Evolutionary conservation across 495 filamentous ascomycete genomes (phyloP).

Genomic region (Terfezia boudieri): DNA sequence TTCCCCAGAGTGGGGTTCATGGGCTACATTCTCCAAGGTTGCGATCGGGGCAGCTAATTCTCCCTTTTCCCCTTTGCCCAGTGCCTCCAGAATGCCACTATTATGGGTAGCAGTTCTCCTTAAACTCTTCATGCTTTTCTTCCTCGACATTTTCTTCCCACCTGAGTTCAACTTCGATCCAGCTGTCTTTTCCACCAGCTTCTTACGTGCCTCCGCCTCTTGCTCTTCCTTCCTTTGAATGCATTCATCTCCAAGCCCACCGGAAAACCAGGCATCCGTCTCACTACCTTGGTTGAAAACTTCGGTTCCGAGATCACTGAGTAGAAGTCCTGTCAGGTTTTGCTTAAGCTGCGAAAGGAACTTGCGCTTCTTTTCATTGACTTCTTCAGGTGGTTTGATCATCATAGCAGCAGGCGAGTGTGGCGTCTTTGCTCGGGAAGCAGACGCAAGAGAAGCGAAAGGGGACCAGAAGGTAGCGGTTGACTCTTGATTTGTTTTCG

Average conservation of each 20-base stretch:
- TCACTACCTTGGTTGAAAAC: slow-evolving; percentile 75
- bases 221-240: slow-evolving; percentile 53
- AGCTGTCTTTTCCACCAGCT: slow-evolving; percentile 22
- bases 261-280: slow-evolving; percentile 76
- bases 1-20: slow-evolving; percentile 21
- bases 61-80: slow-evolving; percentile 23
- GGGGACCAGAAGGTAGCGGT: slow-evolving; percentile 76
- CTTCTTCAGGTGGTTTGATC: slow-evolving; percentile 13
- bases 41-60: slow-evolving; percentile 26
- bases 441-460: slow-evolving; percentile 42
- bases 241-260: slow-evolving; percentile 49
- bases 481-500: slow-evolving; percentile 53
- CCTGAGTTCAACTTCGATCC: slow-evolving; percentile 18
- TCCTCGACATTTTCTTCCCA: slow-evolving; percentile 30
- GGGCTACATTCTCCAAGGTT: slow-evolving; percentile 24
- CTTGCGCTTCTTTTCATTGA: slow-evolving; percentile 29
- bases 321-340: slow-evolving; percentile 56
- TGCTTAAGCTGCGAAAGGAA: slow-evolving; percentile 62
- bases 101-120: slow-evolving; percentile 14
- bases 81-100: slow-evolving; percentile 18
- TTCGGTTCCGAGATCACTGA: slow-evolving; percentile 72
- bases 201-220: slow-evolving; percentile 23
- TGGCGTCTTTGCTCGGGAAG: slow-evolving; percentile 15
- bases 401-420: slow-evolving; percentile 15
- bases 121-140: slow-evolving; percentile 30